Evolutionary conservation across 164 flowering plant genomes (phyloP).

Genomic region (Umbellularia californica): DNA sequence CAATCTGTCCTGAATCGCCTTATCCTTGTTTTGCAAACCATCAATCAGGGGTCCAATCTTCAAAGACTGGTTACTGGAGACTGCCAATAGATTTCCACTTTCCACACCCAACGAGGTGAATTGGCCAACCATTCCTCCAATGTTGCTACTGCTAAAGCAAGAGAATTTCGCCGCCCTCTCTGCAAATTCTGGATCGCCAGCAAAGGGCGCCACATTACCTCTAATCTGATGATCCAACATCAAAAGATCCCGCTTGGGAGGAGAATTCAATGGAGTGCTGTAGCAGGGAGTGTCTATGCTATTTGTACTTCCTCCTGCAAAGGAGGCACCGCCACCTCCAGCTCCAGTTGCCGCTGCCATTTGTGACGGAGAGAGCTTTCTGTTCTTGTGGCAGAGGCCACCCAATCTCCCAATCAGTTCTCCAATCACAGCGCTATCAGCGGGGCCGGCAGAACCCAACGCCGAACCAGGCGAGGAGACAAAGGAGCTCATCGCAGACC

Average conservation of each 20-base stretch:
- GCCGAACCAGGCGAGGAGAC: constrained; percentile 44
- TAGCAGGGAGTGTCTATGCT: constrained; percentile 42
- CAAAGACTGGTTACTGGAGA: constrained; percentile 50
- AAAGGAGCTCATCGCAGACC: constrained; percentile 55
- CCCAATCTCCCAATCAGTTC: constrained; percentile 65
- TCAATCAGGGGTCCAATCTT: constrained; percentile 38
- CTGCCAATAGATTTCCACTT: constrained; percentile 44
- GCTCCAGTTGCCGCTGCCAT: neutral
- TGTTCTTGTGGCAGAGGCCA: constrained; percentile 40
- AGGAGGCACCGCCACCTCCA: constrained; percentile 13
- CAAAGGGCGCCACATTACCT: constrained; percentile 36
- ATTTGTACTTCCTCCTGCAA: constrained; percentile 17
- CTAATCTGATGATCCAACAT: constrained; percentile 14
- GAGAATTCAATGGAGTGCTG: constrained; percentile 61
- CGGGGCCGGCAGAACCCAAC: constrained; percentile 24
- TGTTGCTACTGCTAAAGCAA: constrained; percentile 50
- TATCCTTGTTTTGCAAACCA: constrained; percentile 15
- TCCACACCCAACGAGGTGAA: constrained; percentile 18
- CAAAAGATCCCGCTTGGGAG: constrained; percentile 50
- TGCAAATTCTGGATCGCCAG: constrained; percentile 75
- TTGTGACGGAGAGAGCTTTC: constrained; percentile 41
- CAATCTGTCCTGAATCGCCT: constrained; percentile 8
- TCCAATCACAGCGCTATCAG: constrained; percentile 30
- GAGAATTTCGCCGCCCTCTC: constrained; percentile 85
- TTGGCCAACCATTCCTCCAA: constrained; percentile 31